Conservation (phyloP, 495 filamentous ascomycete genomes). For the Umbilicaria muhlenbergii region DNA sequence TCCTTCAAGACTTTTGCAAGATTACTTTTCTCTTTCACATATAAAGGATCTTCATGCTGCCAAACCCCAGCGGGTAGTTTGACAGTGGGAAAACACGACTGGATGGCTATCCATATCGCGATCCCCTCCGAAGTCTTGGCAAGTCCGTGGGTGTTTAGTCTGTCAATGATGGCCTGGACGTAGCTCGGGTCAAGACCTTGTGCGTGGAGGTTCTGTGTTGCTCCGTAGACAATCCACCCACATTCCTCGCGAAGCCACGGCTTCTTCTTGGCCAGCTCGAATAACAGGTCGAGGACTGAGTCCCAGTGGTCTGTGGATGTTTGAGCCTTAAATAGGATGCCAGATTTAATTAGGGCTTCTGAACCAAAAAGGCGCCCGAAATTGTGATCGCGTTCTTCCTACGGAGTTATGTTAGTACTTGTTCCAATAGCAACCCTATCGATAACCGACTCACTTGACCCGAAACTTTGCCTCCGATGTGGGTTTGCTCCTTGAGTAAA, state of each 20-base stretch:
- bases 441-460: conserved; percentile 35
- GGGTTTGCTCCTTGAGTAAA: conserved; percentile 54
- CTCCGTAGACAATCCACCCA: conserved; percentile 49
- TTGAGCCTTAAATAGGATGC: conserved; percentile 45
- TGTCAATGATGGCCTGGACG: conserved; percentile 44
- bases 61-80: conserved; percentile 55
- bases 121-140: conserved; percentile 72
- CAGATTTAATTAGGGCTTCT: conserved; percentile 67
- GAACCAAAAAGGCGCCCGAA: conserved; percentile 79
- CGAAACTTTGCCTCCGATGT: conserved; percentile 42
- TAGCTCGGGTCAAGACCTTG: conserved; percentile 25
- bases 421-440: background rate
- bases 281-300: conserved; percentile 37
- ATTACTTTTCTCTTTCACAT: conserved; percentile 38
- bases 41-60: conserved; percentile 57
- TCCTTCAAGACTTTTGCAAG: conserved; percentile 70
- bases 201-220: conserved; percentile 26
- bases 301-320: conserved; percentile 37
- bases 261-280: conserved; percentile 45
- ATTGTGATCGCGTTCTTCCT: conserved; percentile 73
- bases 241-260: conserved; percentile 83
- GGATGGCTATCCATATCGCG: conserved; percentile 66
- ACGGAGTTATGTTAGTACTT: conserved; percentile 5
- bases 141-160: conserved; percentile 44
- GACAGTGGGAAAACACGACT: conserved; percentile 45